Conservation (phyloP, 805 yeast genomes). For the Saturnispora halmiae region DNA sequence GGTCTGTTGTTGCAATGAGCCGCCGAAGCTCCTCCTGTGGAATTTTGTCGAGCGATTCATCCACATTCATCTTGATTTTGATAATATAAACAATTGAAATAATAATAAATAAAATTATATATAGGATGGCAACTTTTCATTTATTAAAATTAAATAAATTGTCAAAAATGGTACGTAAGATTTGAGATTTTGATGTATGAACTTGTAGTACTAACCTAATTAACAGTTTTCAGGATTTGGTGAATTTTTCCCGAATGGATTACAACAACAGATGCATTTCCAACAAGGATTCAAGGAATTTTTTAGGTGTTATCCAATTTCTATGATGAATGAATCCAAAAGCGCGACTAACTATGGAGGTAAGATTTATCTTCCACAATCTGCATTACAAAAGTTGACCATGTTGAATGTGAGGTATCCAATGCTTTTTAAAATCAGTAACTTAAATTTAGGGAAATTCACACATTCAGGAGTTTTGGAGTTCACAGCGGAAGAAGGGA, state of each 20-base stretch:
- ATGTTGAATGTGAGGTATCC: conserved; percentile 92
- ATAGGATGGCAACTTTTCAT: background rate
- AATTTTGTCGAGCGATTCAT: conserved; percentile 17
- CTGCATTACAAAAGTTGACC: conserved; percentile 80
- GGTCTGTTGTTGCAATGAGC: conserved; percentile 20
- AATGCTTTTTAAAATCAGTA: conserved; percentile 77
- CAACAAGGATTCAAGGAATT: conserved; percentile 59
- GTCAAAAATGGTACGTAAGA: conserved; percentile 11
- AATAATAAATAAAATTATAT: background rate
- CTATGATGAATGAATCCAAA: conserved; percentile 74
- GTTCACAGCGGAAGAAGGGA: conserved; percentile 94
- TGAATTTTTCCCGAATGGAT: conserved; percentile 13
- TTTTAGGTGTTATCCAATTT: conserved; percentile 86
- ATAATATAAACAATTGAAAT: background rate
- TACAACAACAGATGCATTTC: conserved; percentile 11
- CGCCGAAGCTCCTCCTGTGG: conserved; percentile 23
- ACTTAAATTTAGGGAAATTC: conserved; percentile 44
- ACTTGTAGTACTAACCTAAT: conserved; percentile 8
- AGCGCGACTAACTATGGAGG: conserved; percentile 88
- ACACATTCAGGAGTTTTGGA: conserved; percentile 95
- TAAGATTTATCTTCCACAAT: conserved; percentile 88
- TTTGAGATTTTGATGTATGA: background rate
- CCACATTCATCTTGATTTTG: conserved; percentile 1
- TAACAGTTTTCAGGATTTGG: conserved; percentile 21
- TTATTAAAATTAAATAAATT: background rate